These are phyloP conservation scores for Pholiota microspora DNA, from an alignment of 768 basidiomycete genomes.

Conservation along the genomic window DNA sequence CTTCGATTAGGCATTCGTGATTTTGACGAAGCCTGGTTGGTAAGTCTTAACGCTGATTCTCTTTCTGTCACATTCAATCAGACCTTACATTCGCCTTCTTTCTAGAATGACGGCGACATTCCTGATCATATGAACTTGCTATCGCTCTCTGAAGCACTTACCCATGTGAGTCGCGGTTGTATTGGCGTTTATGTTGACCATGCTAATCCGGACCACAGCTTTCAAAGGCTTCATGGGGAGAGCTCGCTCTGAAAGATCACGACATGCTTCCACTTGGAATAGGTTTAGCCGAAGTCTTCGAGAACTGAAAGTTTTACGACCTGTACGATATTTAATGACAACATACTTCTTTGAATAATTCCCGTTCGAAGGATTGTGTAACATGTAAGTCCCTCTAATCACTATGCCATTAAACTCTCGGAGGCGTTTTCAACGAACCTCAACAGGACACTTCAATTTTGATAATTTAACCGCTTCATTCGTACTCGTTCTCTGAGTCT, in stretches of 20 bases:
- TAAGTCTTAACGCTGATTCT: slow-evolving; percentile 30
- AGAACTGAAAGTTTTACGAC: neutral
- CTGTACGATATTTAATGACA: neutral
- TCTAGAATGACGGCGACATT: slow-evolving; percentile 48
- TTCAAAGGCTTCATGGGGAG: slow-evolving; percentile 50
- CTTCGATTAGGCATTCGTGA: slow-evolving; percentile 65
- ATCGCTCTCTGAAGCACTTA: slow-evolving; percentile 50
- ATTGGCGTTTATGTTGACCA: slow-evolving; percentile 2
- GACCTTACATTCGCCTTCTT: neutral
- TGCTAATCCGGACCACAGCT: slow-evolving; percentile 40
- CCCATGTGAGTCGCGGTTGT: slow-evolving; percentile 47
- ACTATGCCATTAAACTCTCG: neutral
- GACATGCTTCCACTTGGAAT: slow-evolving; percentile 60
- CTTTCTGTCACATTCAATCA: slow-evolving; percentile 3
- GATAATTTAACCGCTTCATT: neutral
- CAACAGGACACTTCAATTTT: neutral
- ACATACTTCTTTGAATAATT: neutral
- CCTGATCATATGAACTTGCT: slow-evolving; percentile 83
- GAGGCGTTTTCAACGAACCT: too few species aligned
- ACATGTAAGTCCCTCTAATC: neutral
- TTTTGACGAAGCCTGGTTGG: slow-evolving; percentile 62
- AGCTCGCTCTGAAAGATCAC: slow-evolving; percentile 41
- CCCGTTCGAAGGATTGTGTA: neutral
- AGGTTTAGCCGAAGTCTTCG: slow-evolving; percentile 22
- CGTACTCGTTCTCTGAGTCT: neutral